Evolutionary conservation across 2,329 filamentous ascomycete genomes (phyloP).

Genomic region (Sporothrix brasiliensis): DNA sequence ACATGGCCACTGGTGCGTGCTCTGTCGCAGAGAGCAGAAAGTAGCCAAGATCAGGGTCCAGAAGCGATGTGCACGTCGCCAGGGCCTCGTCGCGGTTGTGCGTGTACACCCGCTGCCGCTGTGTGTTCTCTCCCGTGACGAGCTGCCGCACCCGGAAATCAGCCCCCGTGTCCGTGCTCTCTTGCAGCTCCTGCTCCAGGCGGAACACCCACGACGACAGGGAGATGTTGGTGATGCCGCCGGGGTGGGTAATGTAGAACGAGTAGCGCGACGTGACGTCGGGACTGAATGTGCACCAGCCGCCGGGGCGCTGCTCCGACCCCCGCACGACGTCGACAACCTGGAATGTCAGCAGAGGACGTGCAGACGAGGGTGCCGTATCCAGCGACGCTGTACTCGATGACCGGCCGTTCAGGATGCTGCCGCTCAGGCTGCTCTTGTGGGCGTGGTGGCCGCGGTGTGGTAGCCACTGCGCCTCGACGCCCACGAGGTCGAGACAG

Average conservation of each 20-base stretch:
- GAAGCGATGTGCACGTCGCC: slow-evolving; percentile 57
- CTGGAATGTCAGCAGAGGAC: slow-evolving; percentile 63
- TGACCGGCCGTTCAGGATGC: slow-evolving; percentile 20
- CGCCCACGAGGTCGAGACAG: slow-evolving; percentile 63
- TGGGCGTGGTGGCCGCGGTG: slow-evolving; percentile 51
- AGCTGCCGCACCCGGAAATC: slow-evolving; percentile 65
- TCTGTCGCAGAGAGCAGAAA: slow-evolving; percentile 63
- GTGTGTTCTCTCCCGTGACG: slow-evolving; percentile 60
- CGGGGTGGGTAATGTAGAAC: slow-evolving; percentile 65
- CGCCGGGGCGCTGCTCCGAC: slow-evolving; percentile 57
- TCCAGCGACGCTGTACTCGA: slow-evolving; percentile 49
- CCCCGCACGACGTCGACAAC: slow-evolving; percentile 62
- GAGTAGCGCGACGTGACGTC: slow-evolving; percentile 65
- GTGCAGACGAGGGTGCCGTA: slow-evolving; percentile 45
- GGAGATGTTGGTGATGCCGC: slow-evolving; percentile 62
- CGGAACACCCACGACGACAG: slow-evolving; percentile 66
- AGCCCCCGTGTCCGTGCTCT: slow-evolving; percentile 59
- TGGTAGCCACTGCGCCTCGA: slow-evolving; percentile 68
- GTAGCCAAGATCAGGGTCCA: slow-evolving; percentile 66
- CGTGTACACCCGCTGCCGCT: slow-evolving; percentile 60
- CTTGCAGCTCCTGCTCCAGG: slow-evolving; percentile 62
- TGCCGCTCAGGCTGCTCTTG: slow-evolving; percentile 29
- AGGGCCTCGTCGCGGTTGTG: slow-evolving; percentile 55
- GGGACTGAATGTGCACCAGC: slow-evolving; percentile 65
- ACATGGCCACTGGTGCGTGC: slow-evolving; percentile 60